Evolutionary conservation across 768 basidiomycete genomes (phyloP).

Genomic region (Phylloporus scabripes): DNA sequence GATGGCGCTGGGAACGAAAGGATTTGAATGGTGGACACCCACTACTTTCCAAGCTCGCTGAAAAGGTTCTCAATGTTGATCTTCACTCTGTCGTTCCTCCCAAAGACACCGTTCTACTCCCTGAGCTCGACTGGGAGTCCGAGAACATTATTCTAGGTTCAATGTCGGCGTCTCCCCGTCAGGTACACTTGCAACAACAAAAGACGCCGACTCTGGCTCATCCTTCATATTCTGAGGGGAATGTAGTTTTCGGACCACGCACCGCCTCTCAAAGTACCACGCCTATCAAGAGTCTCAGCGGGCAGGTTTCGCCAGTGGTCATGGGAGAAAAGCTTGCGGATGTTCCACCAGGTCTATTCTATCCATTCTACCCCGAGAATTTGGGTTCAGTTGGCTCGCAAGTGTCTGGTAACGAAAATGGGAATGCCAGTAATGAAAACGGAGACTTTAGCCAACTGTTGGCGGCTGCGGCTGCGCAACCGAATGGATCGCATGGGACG

Average conservation of each 20-base stretch:
- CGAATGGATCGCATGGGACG: constrained; percentile 45
- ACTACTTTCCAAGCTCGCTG: constrained; percentile 77
- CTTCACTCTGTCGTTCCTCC: constrained; percentile 48
- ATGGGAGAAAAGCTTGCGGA: constrained; percentile 47
- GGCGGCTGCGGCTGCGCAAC: constrained; percentile 53
- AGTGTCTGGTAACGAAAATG: constrained; percentile 16
- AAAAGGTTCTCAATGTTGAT: constrained; percentile 71
- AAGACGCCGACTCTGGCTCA: constrained; percentile 36
- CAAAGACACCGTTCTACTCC: constrained; percentile 38
- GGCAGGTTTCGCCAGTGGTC: constrained; percentile 19
- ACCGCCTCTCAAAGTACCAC: constrained; percentile 25
- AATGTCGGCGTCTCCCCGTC: constrained; percentile 24
- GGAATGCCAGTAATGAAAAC: constrained; percentile 14
- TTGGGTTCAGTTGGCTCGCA: constrained; percentile 22
- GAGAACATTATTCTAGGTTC: constrained; percentile 30
- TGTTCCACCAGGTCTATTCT: constrained; percentile 65
- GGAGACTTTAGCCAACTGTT: constrained; percentile 51
- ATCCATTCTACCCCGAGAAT: constrained; percentile 70
- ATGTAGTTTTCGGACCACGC: constrained; percentile 27
- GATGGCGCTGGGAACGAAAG: constrained; percentile 89
- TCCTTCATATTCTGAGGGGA: constrained; percentile 30
- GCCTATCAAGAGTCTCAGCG: constrained; percentile 21
- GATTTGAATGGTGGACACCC: constrained; percentile 77
- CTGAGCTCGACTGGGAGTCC: constrained; percentile 43
- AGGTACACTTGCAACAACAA: constrained; percentile 27